A percentile compares a stretch with the other conserved stretches of the same genome.
phyloP scores from a whole-genome alignment of 768 basidiomycete species.

The Gloeophyllum trabeum region DNA sequence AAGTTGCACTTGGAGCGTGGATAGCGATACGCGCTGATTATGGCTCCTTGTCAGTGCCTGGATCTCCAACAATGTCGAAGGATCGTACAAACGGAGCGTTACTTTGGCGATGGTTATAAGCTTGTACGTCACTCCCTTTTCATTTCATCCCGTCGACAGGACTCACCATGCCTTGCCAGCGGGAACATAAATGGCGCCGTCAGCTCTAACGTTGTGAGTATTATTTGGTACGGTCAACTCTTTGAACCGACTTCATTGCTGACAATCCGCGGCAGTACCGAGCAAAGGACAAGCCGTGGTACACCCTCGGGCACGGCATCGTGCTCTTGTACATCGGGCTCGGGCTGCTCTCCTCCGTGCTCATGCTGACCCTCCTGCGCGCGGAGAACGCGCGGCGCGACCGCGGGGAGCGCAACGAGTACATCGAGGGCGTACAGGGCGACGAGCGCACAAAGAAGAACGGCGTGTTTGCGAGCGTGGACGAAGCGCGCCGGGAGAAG shows the following conservation, averaged over 20 bases:
- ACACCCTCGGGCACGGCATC: slow-evolving; percentile 47
- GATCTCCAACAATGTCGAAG: slow-evolving; percentile 65
- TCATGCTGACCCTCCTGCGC: slow-evolving; percentile 30
- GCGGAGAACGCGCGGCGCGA: slow-evolving; percentile 58
- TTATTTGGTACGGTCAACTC: slow-evolving; percentile 1
- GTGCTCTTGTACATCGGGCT: slow-evolving; percentile 65
- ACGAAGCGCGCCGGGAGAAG: slow-evolving; percentile 57
- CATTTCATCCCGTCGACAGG: background rate
- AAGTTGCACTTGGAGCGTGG: slow-evolving; percentile 7
- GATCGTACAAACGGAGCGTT: slow-evolving; percentile 66
- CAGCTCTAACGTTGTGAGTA: slow-evolving; percentile 59
- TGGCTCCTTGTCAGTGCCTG: slow-evolving; percentile 23
- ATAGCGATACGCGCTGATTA: background rate
- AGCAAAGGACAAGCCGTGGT: slow-evolving; percentile 55
- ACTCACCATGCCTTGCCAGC: slow-evolving; percentile 18
- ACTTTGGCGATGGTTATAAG: slow-evolving; percentile 60
- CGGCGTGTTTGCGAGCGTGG: slow-evolving; percentile 44
- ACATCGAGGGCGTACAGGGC: slow-evolving; percentile 39
- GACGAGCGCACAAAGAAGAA: slow-evolving; percentile 28
- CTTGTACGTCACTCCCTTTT: slow-evolving; percentile 28
- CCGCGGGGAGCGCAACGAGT: slow-evolving; percentile 57
- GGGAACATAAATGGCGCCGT: slow-evolving; percentile 73
- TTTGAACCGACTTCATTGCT: background rate
- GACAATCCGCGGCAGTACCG: slow-evolving; percentile 35
- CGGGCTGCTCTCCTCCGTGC: slow-evolving; percentile 37